These are phyloP conservation scores for Pseudomonodictys pantanalensis DNA, from an alignment of 495 filamentous ascomycete species.

Conservation along the genomic window DNA sequence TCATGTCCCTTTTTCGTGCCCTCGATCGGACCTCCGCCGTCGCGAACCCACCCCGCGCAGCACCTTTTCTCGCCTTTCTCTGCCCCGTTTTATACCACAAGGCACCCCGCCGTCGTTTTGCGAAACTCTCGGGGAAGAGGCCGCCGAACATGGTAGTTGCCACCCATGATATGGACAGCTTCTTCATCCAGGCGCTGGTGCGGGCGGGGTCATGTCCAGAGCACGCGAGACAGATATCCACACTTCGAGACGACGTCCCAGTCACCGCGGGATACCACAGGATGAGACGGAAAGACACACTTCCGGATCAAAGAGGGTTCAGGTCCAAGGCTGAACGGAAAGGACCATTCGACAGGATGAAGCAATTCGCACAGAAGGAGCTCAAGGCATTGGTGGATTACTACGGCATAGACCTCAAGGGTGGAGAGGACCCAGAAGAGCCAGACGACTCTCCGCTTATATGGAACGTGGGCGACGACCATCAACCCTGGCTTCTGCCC, in stretches of 20 bases:
- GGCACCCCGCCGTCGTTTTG: conserved; percentile 6
- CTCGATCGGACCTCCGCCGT: conserved; percentile 50
- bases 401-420: conserved; percentile 15
- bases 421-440: neutral
- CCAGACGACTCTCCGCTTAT: conserved; percentile 7
- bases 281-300: conserved; percentile 20
- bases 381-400: conserved; percentile 34
- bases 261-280: conserved; percentile 18
- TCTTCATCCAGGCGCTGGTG: conserved; percentile 65
- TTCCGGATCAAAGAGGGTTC: neutral
- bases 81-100: conserved; percentile 33
- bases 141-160: conserved; percentile 6
- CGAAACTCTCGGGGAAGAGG: neutral
- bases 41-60: conserved; percentile 48
- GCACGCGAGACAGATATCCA: conserved; percentile 43
- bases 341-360: neutral
- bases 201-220: conserved; percentile 60
- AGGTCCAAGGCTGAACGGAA: conserved; percentile 6
- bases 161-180: conserved; percentile 46
- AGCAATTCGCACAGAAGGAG: conserved; percentile 19
- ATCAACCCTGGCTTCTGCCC: conserved; percentile 18
- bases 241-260: neutral
- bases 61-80: conserved; percentile 45
- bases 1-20: conserved; percentile 62
- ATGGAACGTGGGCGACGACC: conserved; percentile 30